phyloP scores from a whole-genome alignment of 768 basidiomycete genomes.

The Hirschioporus abietinus region DNA sequence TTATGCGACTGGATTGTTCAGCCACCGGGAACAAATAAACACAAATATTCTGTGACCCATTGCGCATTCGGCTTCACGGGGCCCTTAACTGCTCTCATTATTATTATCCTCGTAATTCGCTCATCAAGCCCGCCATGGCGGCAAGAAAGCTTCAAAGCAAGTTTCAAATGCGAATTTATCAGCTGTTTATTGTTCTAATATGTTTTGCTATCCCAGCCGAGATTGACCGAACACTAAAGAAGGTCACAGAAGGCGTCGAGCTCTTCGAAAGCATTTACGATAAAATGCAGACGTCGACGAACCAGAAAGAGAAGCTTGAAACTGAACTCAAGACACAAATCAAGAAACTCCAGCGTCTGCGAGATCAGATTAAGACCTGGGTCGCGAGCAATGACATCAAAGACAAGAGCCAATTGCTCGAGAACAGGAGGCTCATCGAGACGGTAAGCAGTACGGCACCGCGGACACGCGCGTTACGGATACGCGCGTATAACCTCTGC shows the following conservation, averaged over 20 bases:
- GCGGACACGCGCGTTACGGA: slow-evolving; percentile 8
- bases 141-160: slow-evolving; percentile 86
- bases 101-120: slow-evolving; percentile 3
- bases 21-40: neutral
- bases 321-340: slow-evolving; percentile 96
- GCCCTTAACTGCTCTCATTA: neutral
- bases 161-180: slow-evolving; percentile 2
- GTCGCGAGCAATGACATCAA: slow-evolving; percentile 97
- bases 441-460: slow-evolving; percentile 56
- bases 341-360: slow-evolving; percentile 83
- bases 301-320: slow-evolving; percentile 98
- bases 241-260: slow-evolving; percentile 93
- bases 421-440: slow-evolving; percentile 94
- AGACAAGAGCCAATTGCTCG: slow-evolving; percentile 89
- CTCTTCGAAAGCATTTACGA: slow-evolving; percentile 94
- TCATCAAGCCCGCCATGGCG: slow-evolving; percentile 54
- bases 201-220: slow-evolving; percentile 58
- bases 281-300: slow-evolving; percentile 95
- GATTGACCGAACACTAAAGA: slow-evolving; percentile 98
- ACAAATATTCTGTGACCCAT: neutral
- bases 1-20: neutral
- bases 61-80: neutral
- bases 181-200: slow-evolving; percentile 12
- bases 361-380: slow-evolving; percentile 95
- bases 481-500: neutral